Evolutionary conservation across 2,329 filamentous ascomycete genomes (phyloP), one percentile per base, ranked within the genome.

Genomic region (Atkinsonella texensis): DNA sequence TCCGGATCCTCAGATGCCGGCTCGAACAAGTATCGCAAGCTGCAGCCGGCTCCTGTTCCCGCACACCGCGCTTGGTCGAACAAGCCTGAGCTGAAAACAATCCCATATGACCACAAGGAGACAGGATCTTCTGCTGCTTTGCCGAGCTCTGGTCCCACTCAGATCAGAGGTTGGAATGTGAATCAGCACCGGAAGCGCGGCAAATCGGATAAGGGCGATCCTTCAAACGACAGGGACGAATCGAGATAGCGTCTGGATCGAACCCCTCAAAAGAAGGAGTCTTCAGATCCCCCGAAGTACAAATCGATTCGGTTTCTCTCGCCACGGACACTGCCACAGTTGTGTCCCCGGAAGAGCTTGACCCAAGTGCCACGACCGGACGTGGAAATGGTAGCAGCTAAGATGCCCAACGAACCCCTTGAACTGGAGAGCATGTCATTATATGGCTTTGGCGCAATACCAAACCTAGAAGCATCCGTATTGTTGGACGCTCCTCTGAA

Each of bases 21-120:
- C 41, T 63, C 61, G 28, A 66, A 62, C 23, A 77, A 78, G 58
- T 80, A 79, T 58, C 72, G 77, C 45, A 80, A 79, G 62, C 73
- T 81, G 40, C 77, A 80, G 54, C 78, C 78, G 10, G 78, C 78
- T 0, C 77, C 77, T 0, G 70, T 77, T 23, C 72, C 76, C 7
- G 69, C 75, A 32, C 76, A 77, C 59, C 69, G 71, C 43, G 70
- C 70, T 54, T 74, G 71, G 62, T 60, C 64, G 7, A 67, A 67
- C 51, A 74, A 72, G 58, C 70, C 73, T 15, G 77, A 80, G 57
- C 68, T 81, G n/a, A 74, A 78, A 52, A 79, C 79, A 4, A 76
- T 80, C 3, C 75, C 74, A 39, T 81, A 81, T 56, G 74, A 76
- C 18, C 79, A 80, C 60, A 81, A 80, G 59, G 77, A 81, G 58